phyloP scores from a whole-genome alignment of 176 grass and related monocot genomes.

The Oryza meridionalis region DNA sequence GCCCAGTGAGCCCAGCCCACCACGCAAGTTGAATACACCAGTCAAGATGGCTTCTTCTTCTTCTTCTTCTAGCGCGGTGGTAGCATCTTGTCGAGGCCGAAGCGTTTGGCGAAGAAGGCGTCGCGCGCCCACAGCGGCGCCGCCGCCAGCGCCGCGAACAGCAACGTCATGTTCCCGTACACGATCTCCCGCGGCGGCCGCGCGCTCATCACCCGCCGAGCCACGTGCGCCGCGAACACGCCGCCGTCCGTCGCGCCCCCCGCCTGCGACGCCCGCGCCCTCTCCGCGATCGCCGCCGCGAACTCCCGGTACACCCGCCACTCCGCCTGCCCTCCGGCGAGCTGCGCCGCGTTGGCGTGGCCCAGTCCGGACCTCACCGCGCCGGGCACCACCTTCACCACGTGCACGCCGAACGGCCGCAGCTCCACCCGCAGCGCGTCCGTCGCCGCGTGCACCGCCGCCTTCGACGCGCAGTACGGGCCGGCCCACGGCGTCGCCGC shows the following conservation, averaged over 20 bases:
- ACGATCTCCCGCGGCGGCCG: constrained; percentile 47
- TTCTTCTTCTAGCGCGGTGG: neutral
- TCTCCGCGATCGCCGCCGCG: constrained; percentile 42
- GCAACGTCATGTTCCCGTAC: constrained; percentile 45
- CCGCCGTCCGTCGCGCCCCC: constrained; percentile 8
- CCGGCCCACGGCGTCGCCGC: constrained; percentile 57
- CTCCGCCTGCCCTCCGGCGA: neutral
- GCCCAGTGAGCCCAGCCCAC: too few relatives aligned
- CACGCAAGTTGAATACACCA: too few relatives aligned
- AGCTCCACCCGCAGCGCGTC: constrained; percentile 63
- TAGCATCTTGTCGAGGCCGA: constrained; percentile 41
- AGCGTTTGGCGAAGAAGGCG: constrained; percentile 52
- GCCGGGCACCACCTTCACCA: constrained; percentile 61
- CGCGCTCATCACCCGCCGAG: constrained; percentile 23
- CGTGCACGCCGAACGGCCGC: constrained; percentile 55
- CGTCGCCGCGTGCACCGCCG: constrained; percentile 63
- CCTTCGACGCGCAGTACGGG: constrained; percentile 64
- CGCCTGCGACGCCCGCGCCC: constrained; percentile 43
- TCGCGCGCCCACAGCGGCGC: constrained; percentile 49
- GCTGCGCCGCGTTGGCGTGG: constrained; percentile 35
- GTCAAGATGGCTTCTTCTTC: too few relatives aligned
- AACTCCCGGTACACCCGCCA: constrained; percentile 44
- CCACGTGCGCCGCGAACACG: constrained; percentile 36
- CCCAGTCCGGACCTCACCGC: constrained; percentile 45
- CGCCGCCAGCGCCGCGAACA: constrained; percentile 41